Conservation (phyloP, 345 rosid species). For the Linum tenue region DNA sequence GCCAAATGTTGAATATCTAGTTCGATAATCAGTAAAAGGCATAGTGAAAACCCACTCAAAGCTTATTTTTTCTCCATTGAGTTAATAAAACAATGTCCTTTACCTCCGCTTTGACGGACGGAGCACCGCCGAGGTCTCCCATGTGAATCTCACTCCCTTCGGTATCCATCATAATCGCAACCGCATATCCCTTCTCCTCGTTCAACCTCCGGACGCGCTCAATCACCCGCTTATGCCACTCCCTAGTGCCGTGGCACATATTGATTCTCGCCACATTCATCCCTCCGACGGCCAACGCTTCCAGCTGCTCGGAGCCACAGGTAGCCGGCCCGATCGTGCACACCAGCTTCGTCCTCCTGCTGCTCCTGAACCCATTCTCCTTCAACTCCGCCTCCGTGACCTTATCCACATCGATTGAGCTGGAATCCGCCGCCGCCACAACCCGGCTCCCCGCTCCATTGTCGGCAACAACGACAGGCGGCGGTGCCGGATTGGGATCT, state of each 20-base stretch:
- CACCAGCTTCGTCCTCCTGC: conserved; percentile 86
- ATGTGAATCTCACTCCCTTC: conserved; percentile 99
- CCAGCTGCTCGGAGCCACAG: conserved; percentile 77
- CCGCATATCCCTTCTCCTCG: conserved; percentile 93
- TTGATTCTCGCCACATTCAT: conserved; percentile 96
- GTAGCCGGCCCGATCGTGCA: conserved; percentile 96
- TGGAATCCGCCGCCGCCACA: conserved; percentile 16
- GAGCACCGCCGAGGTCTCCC: conserved; percentile 92
- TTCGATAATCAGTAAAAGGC: not conserved
- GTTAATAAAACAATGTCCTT: not conserved
- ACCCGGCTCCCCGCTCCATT: conserved; percentile 39
- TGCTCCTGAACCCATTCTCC: conserved; percentile 99
- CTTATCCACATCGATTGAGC: conserved; percentile 66
- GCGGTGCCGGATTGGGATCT: conserved; percentile 33
- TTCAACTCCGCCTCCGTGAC: conserved; percentile 89
- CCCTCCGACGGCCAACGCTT: conserved; percentile 88
- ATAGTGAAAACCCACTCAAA: not conserved
- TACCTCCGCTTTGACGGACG: conserved; percentile 91
- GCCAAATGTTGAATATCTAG: not conserved
- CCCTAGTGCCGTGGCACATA: conserved; percentile 93
- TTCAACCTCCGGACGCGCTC: conserved; percentile 74
- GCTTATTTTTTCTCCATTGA: too few species aligned
- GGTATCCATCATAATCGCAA: conserved; percentile 99
- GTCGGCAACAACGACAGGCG: conserved; percentile 39
- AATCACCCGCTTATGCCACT: conserved; percentile 82